phyloP scores from a whole-genome alignment of 2,329 filamentous ascomycete genomes.

The Chrysosporium queenslandicum region DNA sequence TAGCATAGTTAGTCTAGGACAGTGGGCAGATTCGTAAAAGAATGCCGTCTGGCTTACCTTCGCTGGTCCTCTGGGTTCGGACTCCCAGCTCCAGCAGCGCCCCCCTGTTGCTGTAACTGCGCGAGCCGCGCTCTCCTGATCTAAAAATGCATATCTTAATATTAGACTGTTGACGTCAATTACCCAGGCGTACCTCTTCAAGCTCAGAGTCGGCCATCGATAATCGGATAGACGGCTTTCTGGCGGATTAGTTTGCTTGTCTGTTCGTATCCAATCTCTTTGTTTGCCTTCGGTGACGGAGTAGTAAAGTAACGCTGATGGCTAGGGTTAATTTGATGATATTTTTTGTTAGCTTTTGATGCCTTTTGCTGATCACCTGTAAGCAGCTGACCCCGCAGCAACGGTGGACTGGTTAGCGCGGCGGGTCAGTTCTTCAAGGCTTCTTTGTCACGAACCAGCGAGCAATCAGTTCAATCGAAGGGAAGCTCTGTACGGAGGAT shows the following conservation, averaged over 20 bases:
- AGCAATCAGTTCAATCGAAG: not conserved
- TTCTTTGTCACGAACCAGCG: constrained; percentile 2
- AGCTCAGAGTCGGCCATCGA: constrained; percentile 57
- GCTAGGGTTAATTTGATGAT: not conserved
- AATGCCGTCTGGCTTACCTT: constrained; percentile 43
- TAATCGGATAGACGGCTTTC: not conserved
- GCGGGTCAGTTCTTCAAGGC: constrained; percentile 1
- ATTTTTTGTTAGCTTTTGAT: constrained; percentile 3
- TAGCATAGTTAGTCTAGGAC: constrained; percentile 3
- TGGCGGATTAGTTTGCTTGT: not conserved
- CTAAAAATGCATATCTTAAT: constrained; percentile 38
- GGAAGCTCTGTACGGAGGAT: too few relatives aligned
- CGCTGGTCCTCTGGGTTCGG: constrained; percentile 51
- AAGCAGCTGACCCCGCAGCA: constrained; percentile 1
- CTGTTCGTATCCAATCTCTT: not conserved
- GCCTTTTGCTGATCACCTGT: not conserved
- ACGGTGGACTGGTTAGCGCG: not conserved
- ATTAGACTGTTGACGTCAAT: not conserved
- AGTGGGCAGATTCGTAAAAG: not conserved
- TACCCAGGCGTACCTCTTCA: constrained; percentile 43
- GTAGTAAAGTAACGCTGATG: not conserved
- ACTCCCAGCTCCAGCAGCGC: constrained; percentile 41
- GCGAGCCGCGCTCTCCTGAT: constrained; percentile 86
- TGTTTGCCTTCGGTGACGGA: not conserved
- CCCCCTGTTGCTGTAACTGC: constrained; percentile 68